A percentile compares a stretch with the other conserved stretches of the same genome.
Evolutionary conservation across 2,329 filamentous ascomycete genomes (phyloP).

Genomic region (Aspergillus ochraceoroseus): DNA sequence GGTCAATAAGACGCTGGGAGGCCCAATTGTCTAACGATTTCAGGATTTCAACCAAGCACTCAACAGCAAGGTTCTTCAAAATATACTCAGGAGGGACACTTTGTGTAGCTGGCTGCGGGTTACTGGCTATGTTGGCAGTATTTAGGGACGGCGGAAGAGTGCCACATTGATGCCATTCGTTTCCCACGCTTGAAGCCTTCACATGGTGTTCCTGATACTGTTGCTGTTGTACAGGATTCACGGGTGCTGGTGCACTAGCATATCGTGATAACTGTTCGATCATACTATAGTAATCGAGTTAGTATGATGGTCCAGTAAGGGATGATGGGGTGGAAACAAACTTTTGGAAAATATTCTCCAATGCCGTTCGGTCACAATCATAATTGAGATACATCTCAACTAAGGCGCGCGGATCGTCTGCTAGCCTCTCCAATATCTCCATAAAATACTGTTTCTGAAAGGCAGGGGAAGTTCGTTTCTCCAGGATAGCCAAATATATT

Average conservation of each 20-base stretch:
- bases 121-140: slow-evolving; percentile 64
- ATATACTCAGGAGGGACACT: slow-evolving; percentile 83
- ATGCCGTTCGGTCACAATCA: slow-evolving; percentile 83
- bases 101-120: slow-evolving; percentile 45
- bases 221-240: slow-evolving; percentile 74
- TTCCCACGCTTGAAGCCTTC: slow-evolving; percentile 53
- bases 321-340: slow-evolving; percentile 21
- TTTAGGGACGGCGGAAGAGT: slow-evolving; percentile 82
- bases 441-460: slow-evolving; percentile 93
- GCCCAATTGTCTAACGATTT: slow-evolving; percentile 93
- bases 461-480: slow-evolving; percentile 76
- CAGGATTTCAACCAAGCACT: slow-evolving; percentile 81
- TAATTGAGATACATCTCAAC: slow-evolving; percentile 98
- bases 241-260: slow-evolving; percentile 69
- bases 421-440: slow-evolving; percentile 75
- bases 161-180: slow-evolving; percentile 82
- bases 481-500: slow-evolving; percentile 87
- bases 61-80: slow-evolving; percentile 82
- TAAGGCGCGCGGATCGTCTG: slow-evolving; percentile 76
- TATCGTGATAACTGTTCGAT: slow-evolving; percentile 91
- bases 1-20: slow-evolving; percentile 57
- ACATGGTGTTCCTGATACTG: slow-evolving; percentile 74
- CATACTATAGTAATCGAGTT: slow-evolving; percentile 49
- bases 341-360: slow-evolving; percentile 94
- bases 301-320: neutral